Evolutionary conservation across 2,329 filamentous ascomycete genomes (phyloP), one percentile per base, ranked within the genome.

Genomic region (Septoria petroselini): DNA sequence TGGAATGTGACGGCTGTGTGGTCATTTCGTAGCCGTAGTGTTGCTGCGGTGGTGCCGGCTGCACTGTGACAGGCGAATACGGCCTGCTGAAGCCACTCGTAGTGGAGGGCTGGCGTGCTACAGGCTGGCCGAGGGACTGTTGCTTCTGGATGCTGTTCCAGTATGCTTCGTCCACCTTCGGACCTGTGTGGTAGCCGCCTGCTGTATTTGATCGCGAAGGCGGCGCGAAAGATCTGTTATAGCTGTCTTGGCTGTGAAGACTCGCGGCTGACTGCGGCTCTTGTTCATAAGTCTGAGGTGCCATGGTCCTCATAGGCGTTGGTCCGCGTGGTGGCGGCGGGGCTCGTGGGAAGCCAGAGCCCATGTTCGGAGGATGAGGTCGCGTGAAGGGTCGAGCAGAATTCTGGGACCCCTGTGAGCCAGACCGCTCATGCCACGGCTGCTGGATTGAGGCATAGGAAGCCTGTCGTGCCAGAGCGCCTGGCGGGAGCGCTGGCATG

Each of bases 11-110:
- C 14, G 59, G 52, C 30, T 61, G 50, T 40, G 50, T 17, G 2
- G 33, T 60, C 65, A 68, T 67, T 51, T 68, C 65, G 48, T 66
- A 67, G 57, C 61, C 62, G 19, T 66, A 50, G 23, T 7, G 60
- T 54, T 33, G 62, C 23, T 19, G 44, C 25, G 40, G 39, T 12
- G 50, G 50, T 29, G 41, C 31, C 29, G 41, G 18, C 34, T 42
- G 39, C 14, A 18, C 5, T 14, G 38, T 31, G 21, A 21, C 27
- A 12, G 33, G 50, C 27, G 45, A 45, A 39, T 34, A 48, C 29
- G 46, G 45, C 41, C 19, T 30, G 14, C 21, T 35, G 50, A 52
- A 37, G 45, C 5, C 9, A 33, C 47, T 58, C 7, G 41, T 55
- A 46, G 48, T 47, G 11, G 53, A 47, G 14, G 52, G 43, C 34